These are phyloP conservation scores for Neopestalotiopsis sp. DNA, from an alignment of 2,329 filamentous ascomycete genomes.

Conservation along the genomic window DNA sequence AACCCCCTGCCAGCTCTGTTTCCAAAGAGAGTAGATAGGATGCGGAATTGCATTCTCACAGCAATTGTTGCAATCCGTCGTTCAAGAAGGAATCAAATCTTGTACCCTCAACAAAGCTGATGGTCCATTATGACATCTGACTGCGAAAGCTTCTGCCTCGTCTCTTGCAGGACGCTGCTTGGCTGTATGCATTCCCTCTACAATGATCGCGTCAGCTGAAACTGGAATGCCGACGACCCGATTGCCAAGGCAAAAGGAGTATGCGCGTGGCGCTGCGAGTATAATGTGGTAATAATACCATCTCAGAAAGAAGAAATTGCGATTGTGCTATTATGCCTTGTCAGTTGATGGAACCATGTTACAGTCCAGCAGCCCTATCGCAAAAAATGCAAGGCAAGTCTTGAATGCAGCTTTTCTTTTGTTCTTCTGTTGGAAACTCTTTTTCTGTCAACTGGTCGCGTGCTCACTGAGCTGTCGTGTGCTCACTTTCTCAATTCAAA, in stretches of 20 bases:
- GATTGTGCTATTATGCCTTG: not conserved
- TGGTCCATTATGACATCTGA: not conserved
- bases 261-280: not conserved
- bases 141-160: not conserved
- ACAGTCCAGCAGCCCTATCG: not conserved
- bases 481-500: conserved; percentile 5
- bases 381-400: not conserved
- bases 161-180: not conserved
- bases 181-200: not conserved
- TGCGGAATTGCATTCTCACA: not conserved
- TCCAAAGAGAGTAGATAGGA: too few relatives aligned
- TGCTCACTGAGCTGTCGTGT: conserved; percentile 9
- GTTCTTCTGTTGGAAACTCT: not conserved
- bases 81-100: not conserved
- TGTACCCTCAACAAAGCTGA: not conserved
- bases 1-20: too few relatives aligned
- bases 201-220: not conserved
- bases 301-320: not conserved
- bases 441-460: not conserved
- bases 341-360: not conserved
- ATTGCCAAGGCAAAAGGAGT: not conserved
- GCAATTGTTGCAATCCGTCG: not conserved
- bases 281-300: not conserved
- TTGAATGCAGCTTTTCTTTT: not conserved
- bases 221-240: not conserved